Percentiles rank a stretch among this genome's conserved stretches.
phyloP scores from a whole-genome alignment of 495 filamentous ascomycete species.

The Pseudevernia furfuracea region DNA sequence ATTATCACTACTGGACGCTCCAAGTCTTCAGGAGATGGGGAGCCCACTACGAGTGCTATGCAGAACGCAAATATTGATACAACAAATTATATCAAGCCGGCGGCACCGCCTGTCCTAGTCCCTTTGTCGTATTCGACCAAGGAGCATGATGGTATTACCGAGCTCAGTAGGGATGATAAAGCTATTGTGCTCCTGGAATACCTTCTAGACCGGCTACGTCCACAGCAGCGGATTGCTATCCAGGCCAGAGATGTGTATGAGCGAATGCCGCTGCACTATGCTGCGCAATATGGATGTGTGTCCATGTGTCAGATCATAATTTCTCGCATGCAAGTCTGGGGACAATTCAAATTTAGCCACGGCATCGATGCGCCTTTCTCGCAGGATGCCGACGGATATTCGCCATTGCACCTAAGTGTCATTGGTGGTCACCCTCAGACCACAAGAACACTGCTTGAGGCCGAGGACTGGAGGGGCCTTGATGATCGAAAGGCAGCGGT shows the following conservation, averaged over 20 bases:
- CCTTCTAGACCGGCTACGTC: conserved; percentile 62
- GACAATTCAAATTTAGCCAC: conserved; percentile 70
- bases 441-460: conserved; percentile 68
- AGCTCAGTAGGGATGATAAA: conserved; percentile 62
- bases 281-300: conserved; percentile 87
- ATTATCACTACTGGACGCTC: conserved; percentile 82
- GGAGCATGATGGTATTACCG: conserved; percentile 48
- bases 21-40: conserved; percentile 45
- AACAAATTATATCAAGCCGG: conserved; percentile 68
- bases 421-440: conserved; percentile 85
- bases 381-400: conserved; percentile 89
- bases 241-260: conserved; percentile 67
- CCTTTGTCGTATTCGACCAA: conserved; percentile 50
- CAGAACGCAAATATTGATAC: conserved; percentile 46
- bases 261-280: conserved; percentile 87
- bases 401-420: conserved; percentile 85
- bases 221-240: conserved; percentile 61
- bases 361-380: conserved; percentile 79
- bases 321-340: conserved; percentile 80
- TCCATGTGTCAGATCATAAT: conserved; percentile 82
- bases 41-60: conserved; percentile 37
- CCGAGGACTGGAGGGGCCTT: conserved; percentile 62
- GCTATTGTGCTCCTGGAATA: conserved; percentile 66
- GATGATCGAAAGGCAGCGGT: conserved; percentile 51
- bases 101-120: conserved; percentile 54